A percentile compares a stretch with the other conserved stretches of the same genome.
Evolutionary conservation across 202 grass and related monocot genomes (phyloP).

Genomic region (Hordeum pubiflorum): DNA sequence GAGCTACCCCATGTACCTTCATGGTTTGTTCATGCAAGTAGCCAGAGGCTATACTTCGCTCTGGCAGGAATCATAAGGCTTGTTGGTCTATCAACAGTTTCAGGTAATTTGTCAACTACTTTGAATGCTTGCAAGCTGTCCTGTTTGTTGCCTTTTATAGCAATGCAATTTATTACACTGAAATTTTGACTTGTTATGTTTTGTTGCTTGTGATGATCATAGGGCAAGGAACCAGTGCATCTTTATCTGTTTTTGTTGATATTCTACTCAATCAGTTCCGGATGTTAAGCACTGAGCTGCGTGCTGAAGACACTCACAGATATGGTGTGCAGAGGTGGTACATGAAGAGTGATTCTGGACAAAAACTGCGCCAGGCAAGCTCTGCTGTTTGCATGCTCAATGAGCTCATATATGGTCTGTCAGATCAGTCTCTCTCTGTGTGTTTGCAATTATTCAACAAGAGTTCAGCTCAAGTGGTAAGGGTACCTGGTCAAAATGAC

Average conservation of each 20-base stretch:
- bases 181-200: slow-evolving; percentile 8
- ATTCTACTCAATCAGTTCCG: slow-evolving; percentile 72
- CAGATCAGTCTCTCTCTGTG: slow-evolving; percentile 54
- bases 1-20: slow-evolving; percentile 86
- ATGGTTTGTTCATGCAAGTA: slow-evolving; percentile 67
- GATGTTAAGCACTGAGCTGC: slow-evolving; percentile 66
- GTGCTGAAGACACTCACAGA: slow-evolving; percentile 40
- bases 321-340: slow-evolving; percentile 45
- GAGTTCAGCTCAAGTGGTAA: slow-evolving; percentile 19
- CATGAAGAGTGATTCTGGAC: slow-evolving; percentile 43
- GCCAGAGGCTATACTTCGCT: slow-evolving; percentile 61
- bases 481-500: slow-evolving; percentile 24
- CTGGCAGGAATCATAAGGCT: slow-evolving; percentile 88
- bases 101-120: slow-evolving; percentile 41
- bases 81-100: slow-evolving; percentile 60
- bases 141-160: neutral
- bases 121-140: slow-evolving; percentile 20
- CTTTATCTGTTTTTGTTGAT: slow-evolving; percentile 70
- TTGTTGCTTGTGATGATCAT: slow-evolving; percentile 32
- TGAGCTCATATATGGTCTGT: slow-evolving; percentile 92
- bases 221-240: slow-evolving; percentile 47
- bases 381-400: slow-evolving; percentile 85
- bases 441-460: slow-evolving; percentile 55
- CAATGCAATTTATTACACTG: neutral
- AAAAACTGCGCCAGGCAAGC: slow-evolving; percentile 61